These are phyloP conservation scores for Alternaria panax DNA, from an alignment of 2,329 filamentous ascomycete genomes.

Conservation along the genomic window DNA sequence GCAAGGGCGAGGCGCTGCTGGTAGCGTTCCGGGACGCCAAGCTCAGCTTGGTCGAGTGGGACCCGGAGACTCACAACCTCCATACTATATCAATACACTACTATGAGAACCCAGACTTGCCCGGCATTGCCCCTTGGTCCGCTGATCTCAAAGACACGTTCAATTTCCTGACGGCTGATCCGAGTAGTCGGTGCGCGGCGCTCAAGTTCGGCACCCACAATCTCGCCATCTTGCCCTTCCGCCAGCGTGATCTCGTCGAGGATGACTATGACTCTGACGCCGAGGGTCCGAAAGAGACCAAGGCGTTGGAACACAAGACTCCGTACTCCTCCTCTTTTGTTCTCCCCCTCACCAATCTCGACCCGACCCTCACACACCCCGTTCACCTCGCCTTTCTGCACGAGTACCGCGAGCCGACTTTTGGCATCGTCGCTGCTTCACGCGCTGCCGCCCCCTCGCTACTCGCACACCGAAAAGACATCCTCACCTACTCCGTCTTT, in stretches of 20 bases:
- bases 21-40: constrained; percentile 90
- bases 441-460: constrained; percentile 76
- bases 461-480: constrained; percentile 78
- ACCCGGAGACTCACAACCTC: constrained; percentile 78
- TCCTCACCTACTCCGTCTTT: constrained; percentile 90
- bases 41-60: constrained; percentile 92
- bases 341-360: constrained; percentile 84
- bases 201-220: constrained; percentile 90
- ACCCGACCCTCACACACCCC: constrained; percentile 85
- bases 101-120: constrained; percentile 93
- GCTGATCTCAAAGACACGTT: constrained; percentile 75
- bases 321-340: constrained; percentile 94
- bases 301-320: constrained; percentile 57
- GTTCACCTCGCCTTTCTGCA: constrained; percentile 92
- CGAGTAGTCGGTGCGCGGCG: constrained; percentile 89
- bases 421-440: constrained; percentile 88
- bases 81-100: constrained; percentile 95
- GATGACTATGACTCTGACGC: constrained; percentile 88
- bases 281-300: constrained; percentile 61
- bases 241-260: constrained; percentile 85
- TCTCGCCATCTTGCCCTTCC: constrained; percentile 92
- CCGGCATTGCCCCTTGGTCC: constrained; percentile 78
- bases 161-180: constrained; percentile 87
- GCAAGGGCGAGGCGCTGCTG: constrained; percentile 83
- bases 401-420: constrained; percentile 97